These are phyloP conservation scores for Colletotrichum eleusines DNA, from an alignment of 2,329 filamentous ascomycete genomes.

Conservation along the genomic window DNA sequence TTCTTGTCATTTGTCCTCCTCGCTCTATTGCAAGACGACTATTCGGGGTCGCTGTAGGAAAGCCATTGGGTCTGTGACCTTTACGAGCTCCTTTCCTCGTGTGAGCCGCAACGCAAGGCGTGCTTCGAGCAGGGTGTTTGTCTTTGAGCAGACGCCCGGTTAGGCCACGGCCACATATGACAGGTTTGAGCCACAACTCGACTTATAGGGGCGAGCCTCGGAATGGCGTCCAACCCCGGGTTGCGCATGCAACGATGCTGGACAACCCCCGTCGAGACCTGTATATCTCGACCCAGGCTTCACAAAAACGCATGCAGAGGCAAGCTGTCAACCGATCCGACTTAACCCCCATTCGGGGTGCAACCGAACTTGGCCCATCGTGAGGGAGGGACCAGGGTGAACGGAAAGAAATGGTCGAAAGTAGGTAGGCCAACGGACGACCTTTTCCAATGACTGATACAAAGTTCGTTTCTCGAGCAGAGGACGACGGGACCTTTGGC, in stretches of 20 bases:
- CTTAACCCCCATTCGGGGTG: neutral
- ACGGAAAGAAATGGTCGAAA: neutral
- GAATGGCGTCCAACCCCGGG: neutral
- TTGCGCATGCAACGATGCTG: neutral
- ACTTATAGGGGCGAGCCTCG: neutral
- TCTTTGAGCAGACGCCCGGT: constrained; percentile 7
- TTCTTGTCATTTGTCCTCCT: neutral
- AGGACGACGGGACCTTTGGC: neutral
- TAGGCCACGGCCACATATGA: neutral
- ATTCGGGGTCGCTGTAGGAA: neutral
- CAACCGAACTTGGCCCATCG: too few relatives aligned
- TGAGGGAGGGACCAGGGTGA: neutral
- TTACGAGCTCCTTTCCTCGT: neutral
- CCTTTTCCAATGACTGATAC: too few relatives aligned
- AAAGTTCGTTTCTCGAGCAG: too few relatives aligned
- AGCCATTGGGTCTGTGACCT: neutral
- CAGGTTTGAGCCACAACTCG: constrained; percentile 3
- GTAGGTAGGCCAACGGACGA: too few relatives aligned
- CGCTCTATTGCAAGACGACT: neutral
- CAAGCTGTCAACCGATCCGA: neutral
- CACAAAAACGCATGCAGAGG: too few relatives aligned
- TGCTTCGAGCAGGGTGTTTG: neutral
- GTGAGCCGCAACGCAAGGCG: constrained; percentile 3
- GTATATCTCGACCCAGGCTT: neutral
- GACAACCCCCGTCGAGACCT: neutral